A percentile compares a stretch with the other conserved stretches of the same genome.
Conservation (phyloP, 371 early-diverging fungal species). For the Apophysomyces variabilis region DNA sequence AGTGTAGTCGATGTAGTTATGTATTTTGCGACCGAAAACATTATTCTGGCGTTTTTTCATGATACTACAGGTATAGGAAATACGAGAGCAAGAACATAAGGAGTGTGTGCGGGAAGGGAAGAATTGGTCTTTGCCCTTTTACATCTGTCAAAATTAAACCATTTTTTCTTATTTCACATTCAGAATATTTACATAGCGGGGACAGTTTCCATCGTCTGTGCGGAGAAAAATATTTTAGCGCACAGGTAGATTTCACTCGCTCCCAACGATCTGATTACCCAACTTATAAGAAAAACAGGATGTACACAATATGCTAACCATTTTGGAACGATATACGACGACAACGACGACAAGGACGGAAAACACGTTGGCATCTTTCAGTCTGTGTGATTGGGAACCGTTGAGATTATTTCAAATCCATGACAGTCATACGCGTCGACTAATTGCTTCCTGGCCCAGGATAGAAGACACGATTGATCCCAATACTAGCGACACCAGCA, state of each 20-base stretch:
- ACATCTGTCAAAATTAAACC: conserved; percentile 5
- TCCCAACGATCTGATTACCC: background rate
- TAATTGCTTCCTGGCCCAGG: conserved; percentile 17
- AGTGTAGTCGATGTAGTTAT: conserved; percentile 59
- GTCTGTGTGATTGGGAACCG: background rate
- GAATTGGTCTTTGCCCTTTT: background rate
- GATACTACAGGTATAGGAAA: conserved; percentile 4
- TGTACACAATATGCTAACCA: background rate
- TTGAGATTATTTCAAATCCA: conserved; percentile 16
- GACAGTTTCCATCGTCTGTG: conserved; percentile 8
- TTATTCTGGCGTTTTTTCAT: conserved; percentile 62
- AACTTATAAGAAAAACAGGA: conserved; percentile 3
- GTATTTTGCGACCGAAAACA: conserved; percentile 57
- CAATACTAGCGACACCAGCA: no score
- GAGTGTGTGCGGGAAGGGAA: no score
- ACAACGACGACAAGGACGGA: no score
- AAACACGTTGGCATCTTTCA: no score
- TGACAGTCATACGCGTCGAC: conserved; percentile 10
- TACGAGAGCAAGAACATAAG: background rate
- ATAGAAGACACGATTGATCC: background rate
- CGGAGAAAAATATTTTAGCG: conserved; percentile 7
- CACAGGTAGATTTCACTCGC: background rate
- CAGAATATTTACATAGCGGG: conserved; percentile 9
- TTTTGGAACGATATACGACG: background rate
- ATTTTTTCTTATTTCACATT: background rate